phyloP scores from a whole-genome alignment of 2,329 filamentous ascomycete species.

The Ophiostoma triangulosporum region DNA sequence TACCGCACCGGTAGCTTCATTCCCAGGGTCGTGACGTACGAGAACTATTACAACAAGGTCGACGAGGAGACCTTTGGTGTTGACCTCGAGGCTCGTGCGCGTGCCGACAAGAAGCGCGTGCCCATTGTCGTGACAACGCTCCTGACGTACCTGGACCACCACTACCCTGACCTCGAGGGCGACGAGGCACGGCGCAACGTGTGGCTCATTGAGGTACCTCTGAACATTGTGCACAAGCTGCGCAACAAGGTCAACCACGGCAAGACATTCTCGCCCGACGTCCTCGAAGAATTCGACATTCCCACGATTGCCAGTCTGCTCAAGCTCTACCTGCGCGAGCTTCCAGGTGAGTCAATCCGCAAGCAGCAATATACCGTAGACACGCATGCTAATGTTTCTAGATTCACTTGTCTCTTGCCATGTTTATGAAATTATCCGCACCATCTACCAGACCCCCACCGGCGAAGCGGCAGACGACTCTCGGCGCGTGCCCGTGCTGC shows the following conservation, averaged over 20 bases:
- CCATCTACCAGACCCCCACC: conserved; percentile 76
- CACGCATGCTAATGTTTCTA: conserved; percentile 22
- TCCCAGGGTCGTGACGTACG: conserved; percentile 82
- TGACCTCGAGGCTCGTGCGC: conserved; percentile 86
- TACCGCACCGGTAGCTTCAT: conserved; percentile 91
- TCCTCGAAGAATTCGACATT: conserved; percentile 80
- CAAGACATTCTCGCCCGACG: conserved; percentile 60
- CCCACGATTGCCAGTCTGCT: conserved; percentile 85
- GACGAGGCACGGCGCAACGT: conserved; percentile 86
- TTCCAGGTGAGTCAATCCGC: conserved; percentile 44
- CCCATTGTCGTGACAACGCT: conserved; percentile 85
- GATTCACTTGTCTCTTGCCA: conserved; percentile 97
- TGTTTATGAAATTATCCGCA: conserved; percentile 97
- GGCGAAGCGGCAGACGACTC: conserved; percentile 58
- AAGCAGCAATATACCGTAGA: conserved; percentile 27
- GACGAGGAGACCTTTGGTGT: conserved; percentile 97
- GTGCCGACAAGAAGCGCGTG: conserved; percentile 90
- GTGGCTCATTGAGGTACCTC: conserved; percentile 85
- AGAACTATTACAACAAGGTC: conserved; percentile 98
- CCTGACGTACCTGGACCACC: conserved; percentile 86
- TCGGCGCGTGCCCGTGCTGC: conserved; percentile 75
- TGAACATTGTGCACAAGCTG: conserved; percentile 72
- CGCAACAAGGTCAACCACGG: conserved; percentile 77
- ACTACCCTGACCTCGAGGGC: conserved; percentile 94
- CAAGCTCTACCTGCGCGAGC: conserved; percentile 87